Evolutionary conservation across 1,284 basidiomycete species (phyloP), one percentile per base, ranked within the genome.

Genomic region (Uromyces viciae-fabae): DNA sequence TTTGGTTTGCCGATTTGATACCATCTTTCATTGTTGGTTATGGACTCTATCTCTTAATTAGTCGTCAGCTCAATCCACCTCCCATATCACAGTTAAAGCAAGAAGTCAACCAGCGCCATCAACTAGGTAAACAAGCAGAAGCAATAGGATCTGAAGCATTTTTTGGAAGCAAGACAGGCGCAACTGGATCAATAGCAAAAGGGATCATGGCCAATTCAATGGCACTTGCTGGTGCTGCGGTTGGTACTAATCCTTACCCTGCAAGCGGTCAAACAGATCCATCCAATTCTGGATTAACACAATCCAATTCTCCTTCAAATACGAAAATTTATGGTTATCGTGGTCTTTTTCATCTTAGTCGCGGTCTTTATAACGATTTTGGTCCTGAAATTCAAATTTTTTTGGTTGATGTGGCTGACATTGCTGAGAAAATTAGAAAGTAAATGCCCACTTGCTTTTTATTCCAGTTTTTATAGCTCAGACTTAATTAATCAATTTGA

Each of bases 401-500:
- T 4, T 66, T 75, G 25, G 58, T 31, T 40, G 79, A 81, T 56
- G n/a, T 81, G 40, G 79, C 79, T 1, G 79, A 81, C 33, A 40
- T 81, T 33, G 72, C 43, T 17, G 79, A 81, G 62, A 81, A 75
- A 54, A 68, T 81, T 40, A 74, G 60, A 74, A 81, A 81, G 79
- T 81, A 33, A 66, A 56, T 73, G 33, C 40, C n/a, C 33, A 43
- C 17, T 40, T 71, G 1, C 28, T 74, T 14, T 54, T 15, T 52
- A 40, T 75, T 75, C 28, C 36, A 19, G 11, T 19, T 22, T 58
- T 19, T 25, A 56, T 69, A 9, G 1, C 25, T 66, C 28, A 43
- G 17, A 62, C n/a, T 66, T 31, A 11, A 43, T 43, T 17, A n/a
- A n/a, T n/a, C n/a, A n/a, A n/a, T n/a, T n/a, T n/a, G n/a, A 28